Percentiles rank a stretch among this genome's conserved stretches.
Evolutionary conservation across 2,329 filamentous ascomycete genomes (phyloP).

Genomic region (Aspergillus niger): DNA sequence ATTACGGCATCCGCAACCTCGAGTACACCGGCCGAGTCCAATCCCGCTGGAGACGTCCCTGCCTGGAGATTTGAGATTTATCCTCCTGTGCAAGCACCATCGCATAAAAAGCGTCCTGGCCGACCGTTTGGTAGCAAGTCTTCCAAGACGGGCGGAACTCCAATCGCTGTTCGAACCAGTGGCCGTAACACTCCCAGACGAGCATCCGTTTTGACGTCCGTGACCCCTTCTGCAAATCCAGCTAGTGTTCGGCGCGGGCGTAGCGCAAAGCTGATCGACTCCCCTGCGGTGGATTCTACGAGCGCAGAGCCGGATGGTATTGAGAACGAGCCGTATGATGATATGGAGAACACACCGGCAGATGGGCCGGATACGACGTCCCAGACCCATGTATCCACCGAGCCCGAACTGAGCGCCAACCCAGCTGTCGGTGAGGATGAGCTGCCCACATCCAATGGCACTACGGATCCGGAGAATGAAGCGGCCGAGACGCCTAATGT

Average conservation of each 20-base stretch:
- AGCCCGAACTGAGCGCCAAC: conserved; percentile 17
- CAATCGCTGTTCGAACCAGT: conserved; percentile 36
- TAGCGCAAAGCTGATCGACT: conserved; percentile 36
- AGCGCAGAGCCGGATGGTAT: conserved; percentile 28
- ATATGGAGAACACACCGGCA: conserved; percentile 10
- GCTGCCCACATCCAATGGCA: conserved; percentile 16
- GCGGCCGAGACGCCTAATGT: conserved; percentile 1
- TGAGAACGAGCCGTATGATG: conserved; percentile 19
- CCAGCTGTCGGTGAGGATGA: conserved; percentile 33
- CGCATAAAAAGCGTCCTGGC: conserved; percentile 40
- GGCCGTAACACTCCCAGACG: conserved; percentile 42
- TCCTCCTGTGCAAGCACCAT: conserved; percentile 42
- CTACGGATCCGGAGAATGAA: conserved; percentile 8
- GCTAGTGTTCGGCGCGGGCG: conserved; percentile 39
- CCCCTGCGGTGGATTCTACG: conserved; percentile 29
- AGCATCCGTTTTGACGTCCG: conserved; percentile 29
- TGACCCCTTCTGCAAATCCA: conserved; percentile 33
- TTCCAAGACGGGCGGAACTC: conserved; percentile 30
- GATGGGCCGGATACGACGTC: conserved; percentile 7
- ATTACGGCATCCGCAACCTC: conserved; percentile 18
- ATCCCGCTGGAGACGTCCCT: conserved; percentile 41
- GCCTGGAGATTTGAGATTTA: conserved; percentile 48
- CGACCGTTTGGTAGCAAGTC: conserved; percentile 41
- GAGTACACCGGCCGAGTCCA: conserved; percentile 19
- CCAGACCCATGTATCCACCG: conserved; percentile 8